Conservation (phyloP, 78 protist genomes). For the slime mould (Dictyostelium discoideum) region dicty_2.7 NC_007091.3:2482501-2483000, state of each 20-base stretch:
- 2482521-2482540: constrained; percentile 49
- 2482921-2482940: constrained; percentile 5
- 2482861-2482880: constrained; percentile 4
- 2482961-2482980: constrained; percentile 62
- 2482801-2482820: constrained; percentile 79
- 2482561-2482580: constrained; percentile 42
- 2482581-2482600: constrained; percentile 71
- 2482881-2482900: constrained; percentile 56
- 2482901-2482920: constrained; percentile 29
- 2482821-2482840: constrained; percentile 30
- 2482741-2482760: constrained; percentile 25
- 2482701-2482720: constrained; percentile 56
- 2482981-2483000: constrained; percentile 76
- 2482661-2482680: constrained; percentile 72
- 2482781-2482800: constrained; percentile 76
- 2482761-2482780: constrained; percentile 22
- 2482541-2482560: constrained; percentile 31
- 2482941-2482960: constrained; percentile 50
- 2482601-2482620: not conserved
- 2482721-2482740: constrained; percentile 39
- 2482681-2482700: constrained; percentile 73
- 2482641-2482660: constrained; percentile 51
- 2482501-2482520: not conserved
- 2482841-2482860: constrained; percentile 10
- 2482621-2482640: constrained; percentile 52